Evolutionary conservation across 495 filamentous ascomycete species (phyloP).

Genomic region (Penicillium parvum): DNA sequence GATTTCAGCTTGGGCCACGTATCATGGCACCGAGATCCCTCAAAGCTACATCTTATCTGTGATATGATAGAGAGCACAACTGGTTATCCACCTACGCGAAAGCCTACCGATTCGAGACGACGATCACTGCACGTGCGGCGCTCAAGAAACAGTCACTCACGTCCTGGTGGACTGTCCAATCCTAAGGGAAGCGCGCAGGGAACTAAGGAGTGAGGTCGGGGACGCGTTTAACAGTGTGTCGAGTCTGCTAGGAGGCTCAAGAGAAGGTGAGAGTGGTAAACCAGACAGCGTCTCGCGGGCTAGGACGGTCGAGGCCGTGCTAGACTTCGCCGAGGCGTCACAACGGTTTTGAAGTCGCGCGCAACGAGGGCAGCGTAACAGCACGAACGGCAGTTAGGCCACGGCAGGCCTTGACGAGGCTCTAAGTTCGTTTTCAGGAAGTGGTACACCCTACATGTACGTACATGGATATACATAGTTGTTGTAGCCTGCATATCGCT

Average conservation of each 20-base stretch:
- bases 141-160: constrained; percentile 18
- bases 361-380: constrained; percentile 27
- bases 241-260: constrained; percentile 22
- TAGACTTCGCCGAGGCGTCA: constrained; percentile 31
- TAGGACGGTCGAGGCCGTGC: constrained; percentile 21
- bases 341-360: constrained; percentile 27
- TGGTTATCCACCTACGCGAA: constrained; percentile 16
- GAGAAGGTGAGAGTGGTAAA: constrained; percentile 25
- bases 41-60: too few relatives aligned
- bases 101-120: constrained; percentile 9
- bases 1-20: too few relatives aligned
- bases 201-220: constrained; percentile 16
- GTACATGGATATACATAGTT: too few relatives aligned
- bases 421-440: constrained; percentile 21
- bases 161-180: constrained; percentile 16
- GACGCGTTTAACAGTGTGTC: constrained; percentile 23
- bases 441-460: too few relatives aligned
- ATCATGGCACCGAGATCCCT: too few relatives aligned
- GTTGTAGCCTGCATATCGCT: too few relatives aligned
- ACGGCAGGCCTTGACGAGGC: constrained; percentile 28
- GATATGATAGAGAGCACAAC: too few relatives aligned
- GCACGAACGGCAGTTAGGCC: constrained; percentile 19
- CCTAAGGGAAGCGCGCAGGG: constrained; percentile 7
- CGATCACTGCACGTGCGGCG: constrained; percentile 15
- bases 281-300: constrained; percentile 15